A percentile compares a stretch with the other conserved stretches of the same genome.
Conservation (phyloP, 1,139 yeast species). For the Arxiozyma telluris region DNA sequence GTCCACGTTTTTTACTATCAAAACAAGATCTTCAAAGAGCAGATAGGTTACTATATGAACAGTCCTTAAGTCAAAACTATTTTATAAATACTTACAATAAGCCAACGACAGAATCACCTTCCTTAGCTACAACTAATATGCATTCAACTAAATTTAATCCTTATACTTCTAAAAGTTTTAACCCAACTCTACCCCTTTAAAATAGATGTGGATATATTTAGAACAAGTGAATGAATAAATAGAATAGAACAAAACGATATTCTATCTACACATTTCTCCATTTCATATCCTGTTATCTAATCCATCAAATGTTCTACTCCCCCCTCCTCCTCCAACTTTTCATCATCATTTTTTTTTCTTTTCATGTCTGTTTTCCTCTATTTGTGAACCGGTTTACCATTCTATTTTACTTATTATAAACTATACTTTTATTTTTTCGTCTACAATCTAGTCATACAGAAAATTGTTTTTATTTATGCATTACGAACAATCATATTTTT, state of each 20-base stretch:
- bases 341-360: too few species aligned
- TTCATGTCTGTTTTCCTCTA: too few species aligned
- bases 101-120: background rate
- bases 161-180: conserved; percentile 32
- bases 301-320: background rate
- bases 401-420: background rate
- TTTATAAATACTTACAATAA: background rate
- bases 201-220: background rate
- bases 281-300: background rate
- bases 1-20: conserved; percentile 22
- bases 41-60: conserved; percentile 11
- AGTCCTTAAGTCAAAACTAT: conserved; percentile 2
- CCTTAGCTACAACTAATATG: background rate
- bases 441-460: background rate
- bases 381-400: background rate
- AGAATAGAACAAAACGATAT: background rate
- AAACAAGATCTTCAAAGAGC: conserved; percentile 15
- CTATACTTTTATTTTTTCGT: background rate
- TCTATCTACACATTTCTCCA: background rate
- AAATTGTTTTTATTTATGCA: too few species aligned
- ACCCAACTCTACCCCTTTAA: conserved; percentile 12
- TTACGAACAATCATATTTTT: background rate
- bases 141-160: conserved; percentile 19
- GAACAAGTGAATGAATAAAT: background rate
- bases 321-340: too few species aligned